Evolutionary conservation across 2,329 filamentous ascomycete species (phyloP), one percentile per base, ranked within the genome.

Genomic region (Colletotrichum spinosum): DNA sequence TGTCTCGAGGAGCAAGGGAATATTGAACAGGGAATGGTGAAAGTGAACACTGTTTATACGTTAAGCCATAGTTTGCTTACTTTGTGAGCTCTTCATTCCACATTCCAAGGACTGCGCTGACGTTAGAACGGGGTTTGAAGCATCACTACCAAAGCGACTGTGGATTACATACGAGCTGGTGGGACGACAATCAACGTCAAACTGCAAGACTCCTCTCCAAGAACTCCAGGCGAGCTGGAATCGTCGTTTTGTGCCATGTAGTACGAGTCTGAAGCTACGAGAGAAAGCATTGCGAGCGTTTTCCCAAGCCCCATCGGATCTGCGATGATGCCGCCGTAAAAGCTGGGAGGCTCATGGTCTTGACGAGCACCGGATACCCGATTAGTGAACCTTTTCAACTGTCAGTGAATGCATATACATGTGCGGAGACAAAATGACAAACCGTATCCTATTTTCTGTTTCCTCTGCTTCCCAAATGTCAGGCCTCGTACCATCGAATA

Each of bases 281-380:
- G 60, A 0, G 80, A 70, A 34, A 83, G 78, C 76, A 82, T 81
- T 0, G 76, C 77, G 0, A 83, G 64, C 0, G 81, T 81, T 57
- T 84, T 84, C 0, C 81, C 81, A 0, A 83, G 70, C 0, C 81
- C 81, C 81, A 83, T 84, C 0, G 77, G 73, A 61, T 83, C 81
- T 1, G 80, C 81, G 25, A 83, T 71, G n/a, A 83, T 79, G 1
- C 81, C 81, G 0, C 81, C 81, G 9, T 70, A 71, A n/a, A 81
- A 81, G 0, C 70, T 42, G 2, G 71, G 65, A 0, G 80, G 80
- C 1, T 72, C 68, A 4, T 80, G 72, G 0, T 2, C 0, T 45
- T 79, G 75, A 9, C 46, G 45, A 0, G 63, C 48, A 0, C 70
- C 67, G 1, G 76, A 77, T 0, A 81, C 66, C 2, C 69, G 68